Evolutionary conservation across 768 basidiomycete species (phyloP), one percentile per base, ranked within the genome.

Genomic region (Lactifluus echinatus): DNA sequence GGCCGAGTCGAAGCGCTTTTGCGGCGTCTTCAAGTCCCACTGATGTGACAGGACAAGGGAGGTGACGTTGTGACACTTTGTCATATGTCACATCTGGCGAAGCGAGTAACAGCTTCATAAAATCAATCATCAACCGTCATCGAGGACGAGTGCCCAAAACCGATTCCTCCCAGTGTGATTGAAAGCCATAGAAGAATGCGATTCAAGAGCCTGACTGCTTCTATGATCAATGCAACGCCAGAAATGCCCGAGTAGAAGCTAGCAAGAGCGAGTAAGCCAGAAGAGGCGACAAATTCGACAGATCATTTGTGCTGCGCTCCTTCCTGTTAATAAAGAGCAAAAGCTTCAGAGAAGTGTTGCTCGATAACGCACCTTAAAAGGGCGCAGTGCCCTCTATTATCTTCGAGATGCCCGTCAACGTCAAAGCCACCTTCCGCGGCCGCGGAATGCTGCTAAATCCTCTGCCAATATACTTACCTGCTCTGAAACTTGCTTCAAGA

Each of bases 181-280:
- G 17, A 45, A 49, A 37, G 34, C n/a, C 49, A 44, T 55, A 6
- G 29, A 57, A 52, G 56, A n/a, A n/a, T n/a, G 36, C 28, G 21
- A 34, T 44, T 36, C 55, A 50, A 56, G 56, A 39, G 55, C 19
- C 31, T 56, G 55, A 56, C 24, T 36, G 31, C n/a, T 24, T 37
- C 34, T 11, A 44, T 24, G 19, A 17, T 21, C 33, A 36, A 54
- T 19, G 23, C 11, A 19, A 34, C 11, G 36, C 15, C 21, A 44
- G 36, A 46, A 37, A 11, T 12, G 23, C 50, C 26, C 50, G 7
- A 40, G 21, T 2, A 29, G 26, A 26, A 39, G 24, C 11, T 29
- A 12, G 19, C 36, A 33, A 51, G 21, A 39, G 43, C 33, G 28
- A n/a, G 33, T 23, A 53, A 52, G 12, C 17, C n/a, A 26, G 19